Percentiles rank a stretch among this genome's conserved stretches.
Conservation (phyloP, 2,329 filamentous ascomycete species). For the Didymella lethalis region DNA sequence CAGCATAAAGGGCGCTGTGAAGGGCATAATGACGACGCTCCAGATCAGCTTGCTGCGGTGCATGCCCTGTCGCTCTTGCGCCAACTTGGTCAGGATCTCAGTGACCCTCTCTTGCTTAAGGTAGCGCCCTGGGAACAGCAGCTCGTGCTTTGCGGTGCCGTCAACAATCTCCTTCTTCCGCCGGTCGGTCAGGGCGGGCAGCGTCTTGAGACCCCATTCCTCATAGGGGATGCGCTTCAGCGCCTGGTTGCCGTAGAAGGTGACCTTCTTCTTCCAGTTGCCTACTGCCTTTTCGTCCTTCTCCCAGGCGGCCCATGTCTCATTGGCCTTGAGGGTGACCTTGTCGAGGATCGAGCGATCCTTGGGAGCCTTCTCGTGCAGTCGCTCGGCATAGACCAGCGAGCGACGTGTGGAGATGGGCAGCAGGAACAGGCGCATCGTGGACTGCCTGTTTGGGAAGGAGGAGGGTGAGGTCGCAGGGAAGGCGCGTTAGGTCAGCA, state of each 20-base stretch:
- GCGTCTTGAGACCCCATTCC: slow-evolving; percentile 97
- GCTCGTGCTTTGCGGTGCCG: slow-evolving; percentile 70
- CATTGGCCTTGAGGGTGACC: slow-evolving; percentile 72
- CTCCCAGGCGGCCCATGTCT: slow-evolving; percentile 88
- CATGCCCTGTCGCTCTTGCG: slow-evolving; percentile 79
- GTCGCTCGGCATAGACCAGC: slow-evolving; percentile 88
- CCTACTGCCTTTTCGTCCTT: slow-evolving; percentile 66
- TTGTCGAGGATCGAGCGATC: slow-evolving; percentile 70
- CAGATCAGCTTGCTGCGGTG: slow-evolving; percentile 81
- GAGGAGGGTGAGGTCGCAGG: slow-evolving; percentile 11
- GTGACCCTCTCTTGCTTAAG: slow-evolving; percentile 71
- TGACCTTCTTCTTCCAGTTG: slow-evolving; percentile 89
- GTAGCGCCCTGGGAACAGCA: slow-evolving; percentile 77
- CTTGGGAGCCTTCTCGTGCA: slow-evolving; percentile 61
- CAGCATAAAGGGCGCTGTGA: slow-evolving; percentile 81
- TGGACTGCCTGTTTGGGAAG: slow-evolving; percentile 23
- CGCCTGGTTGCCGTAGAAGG: slow-evolving; percentile 83
- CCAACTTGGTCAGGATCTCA: slow-evolving; percentile 72
- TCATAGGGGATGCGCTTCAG: slow-evolving; percentile 91
- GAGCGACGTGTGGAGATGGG: slow-evolving; percentile 91
- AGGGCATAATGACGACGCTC: slow-evolving; percentile 68
- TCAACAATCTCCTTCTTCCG: slow-evolving; percentile 69
- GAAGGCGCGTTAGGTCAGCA: slow-evolving; percentile 25
- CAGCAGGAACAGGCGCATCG: slow-evolving; percentile 92
- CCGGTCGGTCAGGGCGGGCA: slow-evolving; percentile 79